A percentile compares a stretch with the other conserved stretches of the same genome.
Evolutionary conservation across 129 eudicot genomes (phyloP).

Genomic region (Artemisia annua): DNA sequence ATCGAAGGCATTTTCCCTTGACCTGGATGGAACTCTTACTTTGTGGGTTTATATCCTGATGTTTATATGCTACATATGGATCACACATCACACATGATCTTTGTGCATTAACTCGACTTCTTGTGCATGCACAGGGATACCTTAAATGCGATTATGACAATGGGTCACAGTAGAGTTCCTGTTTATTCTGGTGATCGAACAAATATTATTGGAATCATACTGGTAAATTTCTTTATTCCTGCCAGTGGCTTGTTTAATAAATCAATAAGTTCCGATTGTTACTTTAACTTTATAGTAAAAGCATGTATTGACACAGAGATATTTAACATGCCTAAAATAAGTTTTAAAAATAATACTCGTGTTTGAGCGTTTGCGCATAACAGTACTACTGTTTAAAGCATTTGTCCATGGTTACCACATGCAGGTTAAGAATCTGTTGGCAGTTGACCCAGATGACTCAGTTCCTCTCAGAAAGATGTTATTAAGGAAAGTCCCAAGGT

Average conservation of each 20-base stretch:
- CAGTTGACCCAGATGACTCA: slow-evolving; percentile 82
- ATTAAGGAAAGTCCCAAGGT: slow-evolving; percentile 89
- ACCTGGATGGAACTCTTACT: slow-evolving; percentile 94
- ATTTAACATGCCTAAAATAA: not conserved
- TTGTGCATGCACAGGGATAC: slow-evolving; percentile 71
- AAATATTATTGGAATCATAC: slow-evolving; percentile 83
- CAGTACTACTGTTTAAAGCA: not conserved
- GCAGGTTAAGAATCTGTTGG: slow-evolving; percentile 91
- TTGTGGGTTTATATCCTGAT: slow-evolving; percentile 59
- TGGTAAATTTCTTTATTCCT: slow-evolving; percentile 47
- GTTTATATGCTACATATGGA: slow-evolving; percentile 4
- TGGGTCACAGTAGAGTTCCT: slow-evolving; percentile 99
- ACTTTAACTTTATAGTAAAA: not conserved
- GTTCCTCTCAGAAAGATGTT: slow-evolving; percentile 89
- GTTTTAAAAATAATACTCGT: not conserved
- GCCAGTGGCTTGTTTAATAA: not conserved
- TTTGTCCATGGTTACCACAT: slow-evolving; percentile 14
- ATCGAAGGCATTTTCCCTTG: slow-evolving; percentile 96
- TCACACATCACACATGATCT: not conserved
- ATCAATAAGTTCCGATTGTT: not conserved
- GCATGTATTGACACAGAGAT: slow-evolving; percentile 5
- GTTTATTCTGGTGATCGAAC: slow-evolving; percentile 65
- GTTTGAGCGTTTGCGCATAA: not conserved
- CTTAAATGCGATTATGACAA: slow-evolving; percentile 88
- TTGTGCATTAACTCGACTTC: slow-evolving; percentile 15